Evolutionary conservation across 345 rosid genomes (phyloP).

Genomic region (Linum lewisii): DNA sequence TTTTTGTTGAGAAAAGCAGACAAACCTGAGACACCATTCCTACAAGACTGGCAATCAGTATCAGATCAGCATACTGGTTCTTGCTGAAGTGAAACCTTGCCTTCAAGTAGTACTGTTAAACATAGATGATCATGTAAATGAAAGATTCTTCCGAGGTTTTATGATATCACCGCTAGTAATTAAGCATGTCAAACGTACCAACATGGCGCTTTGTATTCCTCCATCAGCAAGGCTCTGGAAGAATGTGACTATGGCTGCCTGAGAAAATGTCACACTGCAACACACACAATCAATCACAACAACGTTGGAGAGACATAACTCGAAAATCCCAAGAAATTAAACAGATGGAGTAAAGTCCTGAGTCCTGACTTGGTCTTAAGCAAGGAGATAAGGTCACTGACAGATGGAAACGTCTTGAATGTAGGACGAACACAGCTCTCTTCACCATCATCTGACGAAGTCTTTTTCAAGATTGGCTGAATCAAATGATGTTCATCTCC

Average conservation of each 20-base stretch:
- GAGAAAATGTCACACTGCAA: slow-evolving; percentile 56
- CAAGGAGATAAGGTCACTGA: slow-evolving; percentile 38
- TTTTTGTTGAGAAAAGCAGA: background rate
- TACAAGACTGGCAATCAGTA: slow-evolving; percentile 44
- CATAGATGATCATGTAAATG: too few relatives aligned
- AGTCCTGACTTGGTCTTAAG: slow-evolving; percentile 43
- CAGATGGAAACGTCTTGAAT: slow-evolving; percentile 50
- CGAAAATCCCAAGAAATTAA: background rate
- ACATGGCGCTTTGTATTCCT: slow-evolving; percentile 44
- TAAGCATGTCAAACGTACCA: slow-evolving; percentile 30
- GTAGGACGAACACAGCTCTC: slow-evolving; percentile 2
- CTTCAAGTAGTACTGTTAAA: slow-evolving; percentile 72
- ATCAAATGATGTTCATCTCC: slow-evolving; percentile 20
- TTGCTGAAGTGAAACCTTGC: slow-evolving; percentile 85
- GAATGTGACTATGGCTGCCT: slow-evolving; percentile 69
- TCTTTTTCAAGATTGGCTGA: slow-evolving; percentile 42
- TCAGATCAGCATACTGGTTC: slow-evolving; percentile 63
- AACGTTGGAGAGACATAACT: background rate
- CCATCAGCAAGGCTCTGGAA: slow-evolving; percentile 59
- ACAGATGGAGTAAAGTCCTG: background rate
- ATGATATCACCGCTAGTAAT: background rate
- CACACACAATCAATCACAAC: too few relatives aligned
- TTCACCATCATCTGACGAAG: slow-evolving; percentile 12
- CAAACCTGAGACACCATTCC: slow-evolving; percentile 58
- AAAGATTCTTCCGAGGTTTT: background rate